A percentile compares a stretch with the other conserved stretches of the same genome.
Conservation (phyloP, 1,139 yeast genomes). For the Geotrichum citri-aurantii region DNA sequence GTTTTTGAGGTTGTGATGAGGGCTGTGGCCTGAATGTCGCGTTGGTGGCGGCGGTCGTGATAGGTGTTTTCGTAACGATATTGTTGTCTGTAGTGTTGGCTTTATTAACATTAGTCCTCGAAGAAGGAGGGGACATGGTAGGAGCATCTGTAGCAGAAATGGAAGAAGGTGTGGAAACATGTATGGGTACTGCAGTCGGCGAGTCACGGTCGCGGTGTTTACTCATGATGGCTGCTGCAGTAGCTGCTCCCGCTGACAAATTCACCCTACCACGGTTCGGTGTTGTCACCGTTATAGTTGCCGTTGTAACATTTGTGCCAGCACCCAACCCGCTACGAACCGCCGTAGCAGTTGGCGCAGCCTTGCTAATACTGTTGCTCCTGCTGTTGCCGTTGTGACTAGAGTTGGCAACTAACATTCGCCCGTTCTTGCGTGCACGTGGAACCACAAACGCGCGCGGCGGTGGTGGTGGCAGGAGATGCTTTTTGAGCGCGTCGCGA, state of each 20-base stretch:
- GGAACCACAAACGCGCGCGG: not conserved
- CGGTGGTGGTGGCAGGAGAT: not conserved
- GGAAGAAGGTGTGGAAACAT: too few species aligned
- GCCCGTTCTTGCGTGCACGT: not conserved
- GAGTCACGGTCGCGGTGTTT: not conserved
- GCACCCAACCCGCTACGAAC: not conserved
- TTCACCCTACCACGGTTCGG: not conserved
- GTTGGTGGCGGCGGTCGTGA: not conserved
- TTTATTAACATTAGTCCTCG: not conserved
- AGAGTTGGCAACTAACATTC: not conserved
- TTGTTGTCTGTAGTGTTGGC: not conserved
- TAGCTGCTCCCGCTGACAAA: not conserved
- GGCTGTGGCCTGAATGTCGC: not conserved
- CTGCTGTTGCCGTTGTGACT: not conserved
- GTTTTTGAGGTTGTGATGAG: not conserved
- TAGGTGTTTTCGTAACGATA: not conserved
- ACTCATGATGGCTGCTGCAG: not conserved
- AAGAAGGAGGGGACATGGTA: not conserved
- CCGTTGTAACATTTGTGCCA: not conserved
- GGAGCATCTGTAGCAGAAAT: not conserved
- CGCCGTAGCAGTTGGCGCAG: not conserved
- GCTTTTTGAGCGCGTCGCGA: not conserved
- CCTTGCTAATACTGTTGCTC: not conserved
- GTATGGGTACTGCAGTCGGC: not conserved
- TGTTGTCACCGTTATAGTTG: not conserved